Evolutionary conservation across 306 rosid species (phyloP).

Genomic region (Alnus glutinosa): DNA sequence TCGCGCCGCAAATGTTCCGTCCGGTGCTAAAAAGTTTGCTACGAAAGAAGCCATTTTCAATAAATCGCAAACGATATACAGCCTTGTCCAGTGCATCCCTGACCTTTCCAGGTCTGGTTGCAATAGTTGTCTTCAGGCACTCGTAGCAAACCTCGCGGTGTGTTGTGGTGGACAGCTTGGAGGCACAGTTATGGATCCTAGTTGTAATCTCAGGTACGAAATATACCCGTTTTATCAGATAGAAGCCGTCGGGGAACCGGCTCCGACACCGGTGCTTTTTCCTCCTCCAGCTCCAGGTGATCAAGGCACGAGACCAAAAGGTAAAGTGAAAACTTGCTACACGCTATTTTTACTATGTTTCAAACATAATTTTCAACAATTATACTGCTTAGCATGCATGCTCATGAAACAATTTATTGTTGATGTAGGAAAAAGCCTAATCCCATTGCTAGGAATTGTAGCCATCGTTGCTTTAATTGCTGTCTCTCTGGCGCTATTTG

Average conservation of each 20-base stretch:
- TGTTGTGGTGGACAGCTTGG: background rate
- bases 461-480: background rate
- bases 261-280: no score
- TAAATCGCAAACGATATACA: background rate
- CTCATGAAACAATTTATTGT: background rate
- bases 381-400: no score
- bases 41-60: background rate
- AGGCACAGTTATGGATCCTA: background rate
- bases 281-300: background rate
- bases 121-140: background rate
- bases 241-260: no score
- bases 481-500: background rate
- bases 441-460: background rate
- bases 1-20: background rate
- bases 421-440: background rate
- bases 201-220: background rate
- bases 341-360: no score
- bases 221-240: background rate
- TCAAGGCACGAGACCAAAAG: background rate
- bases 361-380: no score
- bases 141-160: background rate
- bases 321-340: background rate
- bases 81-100: conserved; percentile 9
- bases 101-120: background rate
- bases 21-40: background rate